Evolutionary conservation across 2,329 filamentous ascomycete genomes (phyloP).

Genomic region (Cordyceps javanica): DNA sequence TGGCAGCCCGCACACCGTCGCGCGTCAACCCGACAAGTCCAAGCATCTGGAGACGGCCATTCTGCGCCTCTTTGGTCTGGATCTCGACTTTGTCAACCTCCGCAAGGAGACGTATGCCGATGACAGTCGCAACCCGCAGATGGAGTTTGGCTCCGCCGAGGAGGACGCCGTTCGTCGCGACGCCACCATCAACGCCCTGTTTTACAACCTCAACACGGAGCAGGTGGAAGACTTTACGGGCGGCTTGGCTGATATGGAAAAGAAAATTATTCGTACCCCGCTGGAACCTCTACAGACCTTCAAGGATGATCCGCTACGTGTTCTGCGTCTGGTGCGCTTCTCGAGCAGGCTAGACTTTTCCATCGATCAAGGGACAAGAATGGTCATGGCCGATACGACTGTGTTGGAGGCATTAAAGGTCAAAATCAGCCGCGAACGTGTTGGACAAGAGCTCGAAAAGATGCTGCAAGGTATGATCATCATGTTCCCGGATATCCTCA

Average conservation of each 20-base stretch:
- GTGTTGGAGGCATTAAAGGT: constrained; percentile 72
- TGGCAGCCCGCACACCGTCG: constrained; percentile 78
- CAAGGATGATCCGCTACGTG: constrained; percentile 83
- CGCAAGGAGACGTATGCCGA: constrained; percentile 85
- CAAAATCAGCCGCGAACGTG: constrained; percentile 89
- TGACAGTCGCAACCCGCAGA: constrained; percentile 82
- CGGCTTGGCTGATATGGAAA: constrained; percentile 69
- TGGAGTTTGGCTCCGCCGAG: constrained; percentile 88
- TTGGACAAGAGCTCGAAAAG: constrained; percentile 84
- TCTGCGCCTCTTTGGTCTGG: constrained; percentile 75
- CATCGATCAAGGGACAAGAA: constrained; percentile 64
- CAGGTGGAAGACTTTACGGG: constrained; percentile 79
- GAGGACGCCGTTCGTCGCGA: constrained; percentile 88
- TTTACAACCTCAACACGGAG: constrained; percentile 83
- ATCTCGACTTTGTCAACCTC: constrained; percentile 91
- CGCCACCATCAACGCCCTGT: constrained; percentile 90
- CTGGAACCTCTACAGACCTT: constrained; percentile 87
- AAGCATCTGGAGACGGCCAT: constrained; percentile 94
- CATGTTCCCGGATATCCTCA: too few relatives aligned
- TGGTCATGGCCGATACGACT: constrained; percentile 69
- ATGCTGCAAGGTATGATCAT: constrained; percentile 63
- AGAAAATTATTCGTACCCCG: constrained; percentile 73
- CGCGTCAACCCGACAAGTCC: constrained; percentile 89
- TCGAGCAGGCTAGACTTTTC: constrained; percentile 75
- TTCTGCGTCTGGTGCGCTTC: constrained; percentile 83